These are phyloP conservation scores for Alternaria ventricosa DNA, from an alignment of 2,329 filamentous ascomycete species.

Conservation along the genomic window DNA sequence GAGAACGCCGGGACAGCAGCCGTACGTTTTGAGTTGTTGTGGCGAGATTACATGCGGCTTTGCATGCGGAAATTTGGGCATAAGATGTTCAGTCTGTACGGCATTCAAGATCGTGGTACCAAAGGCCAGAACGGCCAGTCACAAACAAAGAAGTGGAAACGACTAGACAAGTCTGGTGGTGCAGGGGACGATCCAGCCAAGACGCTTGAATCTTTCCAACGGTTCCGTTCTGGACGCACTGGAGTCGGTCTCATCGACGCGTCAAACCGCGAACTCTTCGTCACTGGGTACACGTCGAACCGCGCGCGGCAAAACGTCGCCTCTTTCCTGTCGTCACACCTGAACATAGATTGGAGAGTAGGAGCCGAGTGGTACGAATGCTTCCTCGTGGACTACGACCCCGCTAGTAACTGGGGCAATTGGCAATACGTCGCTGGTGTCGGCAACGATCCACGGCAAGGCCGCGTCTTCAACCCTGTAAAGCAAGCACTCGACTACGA, in stretches of 20 bases:
- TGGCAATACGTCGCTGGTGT: slow-evolving; percentile 85
- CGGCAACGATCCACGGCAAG: slow-evolving; percentile 77
- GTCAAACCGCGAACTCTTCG: slow-evolving; percentile 73
- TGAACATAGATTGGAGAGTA: slow-evolving; percentile 78
- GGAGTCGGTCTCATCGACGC: slow-evolving; percentile 81
- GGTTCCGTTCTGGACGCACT: slow-evolving; percentile 69
- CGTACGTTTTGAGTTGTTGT: slow-evolving; percentile 76
- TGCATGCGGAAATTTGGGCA: slow-evolving; percentile 73
- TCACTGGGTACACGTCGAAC: slow-evolving; percentile 81
- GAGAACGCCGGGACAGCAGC: slow-evolving; percentile 74
- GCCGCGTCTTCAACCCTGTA: slow-evolving; percentile 80
- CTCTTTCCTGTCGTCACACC: slow-evolving; percentile 73
- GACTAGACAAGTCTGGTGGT: slow-evolving; percentile 23
- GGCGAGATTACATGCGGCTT: slow-evolving; percentile 80
- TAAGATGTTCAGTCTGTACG: slow-evolving; percentile 69
- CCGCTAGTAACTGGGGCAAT: slow-evolving; percentile 79
- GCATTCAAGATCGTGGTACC: slow-evolving; percentile 60
- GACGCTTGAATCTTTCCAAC: slow-evolving; percentile 58
- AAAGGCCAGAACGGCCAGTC: slow-evolving; percentile 45
- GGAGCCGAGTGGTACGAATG: slow-evolving; percentile 85
- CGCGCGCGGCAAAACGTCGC: slow-evolving; percentile 79
- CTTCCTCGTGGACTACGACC: slow-evolving; percentile 76
- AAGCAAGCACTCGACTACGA: slow-evolving; percentile 84
- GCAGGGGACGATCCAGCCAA: slow-evolving; percentile 54
- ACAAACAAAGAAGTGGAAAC: slow-evolving; percentile 46